These are phyloP conservation scores for Cyanodermella asteris DNA, from an alignment of 2,329 filamentous ascomycete genomes.

Conservation along the genomic window DNA sequence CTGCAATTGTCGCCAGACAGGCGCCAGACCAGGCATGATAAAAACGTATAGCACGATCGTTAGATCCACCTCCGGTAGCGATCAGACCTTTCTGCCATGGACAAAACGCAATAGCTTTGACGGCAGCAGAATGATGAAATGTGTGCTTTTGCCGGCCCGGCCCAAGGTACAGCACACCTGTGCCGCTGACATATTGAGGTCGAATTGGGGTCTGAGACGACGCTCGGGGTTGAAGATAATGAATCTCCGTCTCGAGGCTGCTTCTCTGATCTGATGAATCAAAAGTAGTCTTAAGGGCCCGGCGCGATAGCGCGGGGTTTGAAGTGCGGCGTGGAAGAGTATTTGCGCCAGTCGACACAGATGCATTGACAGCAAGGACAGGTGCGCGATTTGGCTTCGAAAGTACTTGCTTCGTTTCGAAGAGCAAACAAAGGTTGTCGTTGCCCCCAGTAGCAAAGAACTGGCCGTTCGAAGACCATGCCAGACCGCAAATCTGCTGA, in stretches of 20 bases:
- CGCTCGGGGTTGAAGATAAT: too few species aligned
- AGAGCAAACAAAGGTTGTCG: slow-evolving; percentile 73
- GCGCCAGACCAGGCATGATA: slow-evolving; percentile 71
- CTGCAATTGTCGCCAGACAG: slow-evolving; percentile 71
- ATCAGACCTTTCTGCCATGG: slow-evolving; percentile 77
- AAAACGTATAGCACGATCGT: slow-evolving; percentile 91
- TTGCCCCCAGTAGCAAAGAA: slow-evolving; percentile 78
- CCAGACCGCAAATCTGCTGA: slow-evolving; percentile 83
- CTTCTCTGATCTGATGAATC: too few species aligned
- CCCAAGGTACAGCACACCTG: slow-evolving; percentile 28
- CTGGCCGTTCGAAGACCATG: slow-evolving; percentile 58
- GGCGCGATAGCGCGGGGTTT: slow-evolving; percentile 1
- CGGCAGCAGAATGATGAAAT: slow-evolving; percentile 64
- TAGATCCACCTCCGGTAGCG: slow-evolving; percentile 79
- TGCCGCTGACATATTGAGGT: too few species aligned
- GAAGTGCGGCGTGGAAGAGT: too few species aligned
- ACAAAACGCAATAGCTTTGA: slow-evolving; percentile 93
- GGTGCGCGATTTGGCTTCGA: slow-evolving; percentile 3
- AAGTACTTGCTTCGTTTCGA: slow-evolving; percentile 43
- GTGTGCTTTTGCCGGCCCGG: slow-evolving; percentile 42
- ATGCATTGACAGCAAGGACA: too few species aligned
- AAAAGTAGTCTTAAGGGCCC: slow-evolving; percentile 8
- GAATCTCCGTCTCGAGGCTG: too few species aligned
- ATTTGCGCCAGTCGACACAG: too few species aligned
- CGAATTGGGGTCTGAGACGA: too few species aligned